phyloP scores from a whole-genome alignment of 2,329 filamentous ascomycete genomes.

The Pseudogymnoascus sp. region DNA sequence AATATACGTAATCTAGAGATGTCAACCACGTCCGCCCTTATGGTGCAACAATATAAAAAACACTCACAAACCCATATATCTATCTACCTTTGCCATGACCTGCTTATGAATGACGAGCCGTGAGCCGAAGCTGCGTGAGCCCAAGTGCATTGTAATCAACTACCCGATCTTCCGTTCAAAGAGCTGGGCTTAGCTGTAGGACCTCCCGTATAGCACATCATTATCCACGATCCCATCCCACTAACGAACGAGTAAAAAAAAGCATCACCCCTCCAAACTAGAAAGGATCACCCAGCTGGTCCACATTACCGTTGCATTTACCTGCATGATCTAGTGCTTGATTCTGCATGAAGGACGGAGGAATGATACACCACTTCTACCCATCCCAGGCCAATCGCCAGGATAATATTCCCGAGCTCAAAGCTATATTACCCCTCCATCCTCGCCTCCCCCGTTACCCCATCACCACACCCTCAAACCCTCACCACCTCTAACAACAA shows the following conservation, averaged over 20 bases:
- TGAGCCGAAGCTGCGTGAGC: neutral
- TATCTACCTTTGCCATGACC: neutral
- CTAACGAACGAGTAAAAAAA: neutral
- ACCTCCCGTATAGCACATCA: neutral
- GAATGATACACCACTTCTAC: neutral
- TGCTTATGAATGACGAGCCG: neutral
- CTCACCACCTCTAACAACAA: neutral
- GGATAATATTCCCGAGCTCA: neutral
- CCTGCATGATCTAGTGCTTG: neutral
- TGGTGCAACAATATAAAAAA: conserved; percentile 4
- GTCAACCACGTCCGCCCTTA: neutral
- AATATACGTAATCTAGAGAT: neutral
- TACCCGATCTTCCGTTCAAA: too few species aligned
- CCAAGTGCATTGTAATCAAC: too few species aligned
- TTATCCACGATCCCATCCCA: neutral
- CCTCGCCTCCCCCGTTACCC: neutral
- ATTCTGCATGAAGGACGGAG: neutral
- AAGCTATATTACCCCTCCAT: neutral
- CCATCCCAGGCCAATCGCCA: neutral
- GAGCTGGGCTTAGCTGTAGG: neutral
- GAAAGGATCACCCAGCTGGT: neutral
- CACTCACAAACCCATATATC: neutral
- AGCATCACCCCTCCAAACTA: neutral
- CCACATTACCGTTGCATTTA: neutral
- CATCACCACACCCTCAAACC: neutral